Evolutionary conservation across 1,284 basidiomycete species (phyloP).

Genomic region (Kwoniella shivajii): DNA sequence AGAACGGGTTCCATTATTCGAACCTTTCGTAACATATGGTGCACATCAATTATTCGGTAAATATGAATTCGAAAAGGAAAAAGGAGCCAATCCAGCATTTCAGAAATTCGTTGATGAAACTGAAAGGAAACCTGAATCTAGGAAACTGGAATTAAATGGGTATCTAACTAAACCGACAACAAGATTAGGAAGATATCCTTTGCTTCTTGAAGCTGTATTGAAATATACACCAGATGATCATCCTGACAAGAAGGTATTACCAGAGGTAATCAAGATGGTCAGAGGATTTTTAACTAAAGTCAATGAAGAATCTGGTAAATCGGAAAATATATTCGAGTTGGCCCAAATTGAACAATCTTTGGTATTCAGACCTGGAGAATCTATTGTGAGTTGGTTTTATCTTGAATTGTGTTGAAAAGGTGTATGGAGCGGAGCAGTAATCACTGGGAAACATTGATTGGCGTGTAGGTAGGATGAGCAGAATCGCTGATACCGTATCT

Average conservation of each 20-base stretch:
- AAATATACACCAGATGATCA: conserved; percentile 93
- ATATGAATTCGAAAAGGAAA: conserved; percentile 99
- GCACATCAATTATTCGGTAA: conserved; percentile 97
- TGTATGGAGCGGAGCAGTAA: neutral
- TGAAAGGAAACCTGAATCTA: conserved; percentile 89
- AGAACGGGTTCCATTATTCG: conserved; percentile 85
- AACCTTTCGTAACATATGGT: conserved; percentile 92
- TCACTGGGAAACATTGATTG: neutral
- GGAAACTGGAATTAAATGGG: conserved; percentile 96
- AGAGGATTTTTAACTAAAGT: conserved; percentile 84
- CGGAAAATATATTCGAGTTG: conserved; percentile 91
- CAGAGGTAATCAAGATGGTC: conserved; percentile 77
- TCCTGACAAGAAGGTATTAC: conserved; percentile 78
- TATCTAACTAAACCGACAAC: conserved; percentile 99
- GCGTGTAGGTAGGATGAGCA: neutral
- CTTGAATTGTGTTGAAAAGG: neutral
- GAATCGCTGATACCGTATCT: neutral
- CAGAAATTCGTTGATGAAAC: conserved; percentile 92
- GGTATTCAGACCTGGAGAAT: conserved; percentile 79
- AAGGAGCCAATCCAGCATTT: conserved; percentile 89
- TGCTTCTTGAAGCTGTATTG: conserved; percentile 86
- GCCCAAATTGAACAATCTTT: conserved; percentile 87
- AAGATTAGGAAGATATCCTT: conserved; percentile 90
- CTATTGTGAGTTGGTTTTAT: conserved; percentile 64
- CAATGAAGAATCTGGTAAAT: conserved; percentile 87